Base-by-base conservation (phyloP, 2,329 filamentous ascomycete species). In the Aureobasidium sp. region DNA sequence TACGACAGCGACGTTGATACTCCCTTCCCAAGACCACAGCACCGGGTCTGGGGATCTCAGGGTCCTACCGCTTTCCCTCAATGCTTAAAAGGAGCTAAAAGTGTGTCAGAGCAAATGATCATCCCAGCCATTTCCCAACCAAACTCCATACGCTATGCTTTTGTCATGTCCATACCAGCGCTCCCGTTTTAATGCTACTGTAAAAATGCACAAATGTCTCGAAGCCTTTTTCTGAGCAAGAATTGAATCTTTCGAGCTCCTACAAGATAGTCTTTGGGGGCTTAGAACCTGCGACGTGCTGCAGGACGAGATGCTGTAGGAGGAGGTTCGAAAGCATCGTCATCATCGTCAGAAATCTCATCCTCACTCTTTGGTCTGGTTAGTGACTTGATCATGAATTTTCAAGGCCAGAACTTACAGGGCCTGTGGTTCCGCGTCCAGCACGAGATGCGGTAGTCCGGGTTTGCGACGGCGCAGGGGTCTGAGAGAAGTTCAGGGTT, bases 401-500 rank as follows among this genome's bases (percentile, higher is more conserved):
- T 12, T 37, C 46, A 29, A 17, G 2, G 13, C 41, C 23, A 17
- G n/a, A 26, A 70, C 73, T 69, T 70, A 76, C 75, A 23, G 76
- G 75, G 66, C 78, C 77, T 57, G 75, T 71, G 36, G 70, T 67
- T 64, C 72, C 73, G 60, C 69, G 73, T 8, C 70, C 57, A 26
- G 17, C 66, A 46, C 68, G 65, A 34, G 61, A 13, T 12, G 68
- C 68, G 37, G 67, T 68, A 17, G 68, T 26, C 32, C 70, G 74
- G 39, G 71, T 69, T 63, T 73, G 71, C 6, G 71, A 71, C 6
- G 71, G 66, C 20, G 55, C 53, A 58, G 53, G 62, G 1, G 73
- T 48, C 56, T 78, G 75, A 7, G 75, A 75, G 63, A 78, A 78
- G 62, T 72, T 74, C 51, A 79, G 66, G 12, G 72, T 78, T 0